Conservation (phyloP, 2,329 filamentous ascomycete genomes). For the Ophiostoma piceae region DNA sequence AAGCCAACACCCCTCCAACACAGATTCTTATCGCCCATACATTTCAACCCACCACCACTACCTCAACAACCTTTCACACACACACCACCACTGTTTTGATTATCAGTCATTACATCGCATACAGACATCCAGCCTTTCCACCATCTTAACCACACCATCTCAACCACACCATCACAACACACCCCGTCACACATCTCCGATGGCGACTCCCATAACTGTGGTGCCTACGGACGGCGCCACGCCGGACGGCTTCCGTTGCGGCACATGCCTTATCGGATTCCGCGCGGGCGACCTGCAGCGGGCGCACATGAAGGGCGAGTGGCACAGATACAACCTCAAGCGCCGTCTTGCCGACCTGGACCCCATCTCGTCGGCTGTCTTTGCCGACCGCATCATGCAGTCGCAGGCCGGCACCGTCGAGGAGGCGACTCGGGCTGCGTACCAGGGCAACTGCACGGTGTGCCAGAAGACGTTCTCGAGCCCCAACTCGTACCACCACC, state of each 20-base stretch:
- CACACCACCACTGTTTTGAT: neutral
- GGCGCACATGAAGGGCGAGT: slow-evolving; percentile 95
- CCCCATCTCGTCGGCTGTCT: slow-evolving; percentile 84
- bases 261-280: slow-evolving; percentile 95
- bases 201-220: slow-evolving; percentile 37
- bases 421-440: slow-evolving; percentile 81
- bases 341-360: slow-evolving; percentile 85
- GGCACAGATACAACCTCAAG: slow-evolving; percentile 98
- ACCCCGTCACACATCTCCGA: neutral
- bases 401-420: slow-evolving; percentile 80
- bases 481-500: slow-evolving; percentile 92
- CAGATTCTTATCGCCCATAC: neutral
- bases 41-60: neutral
- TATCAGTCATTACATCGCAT: neutral
- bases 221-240: slow-evolving; percentile 44
- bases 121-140: no score
- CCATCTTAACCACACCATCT: no score
- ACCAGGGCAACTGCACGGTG: slow-evolving; percentile 72
- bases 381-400: slow-evolving; percentile 91
- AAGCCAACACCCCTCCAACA: neutral
- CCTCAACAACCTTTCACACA: neutral
- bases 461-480: slow-evolving; percentile 95
- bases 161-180: neutral
- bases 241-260: slow-evolving; percentile 85
- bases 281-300: slow-evolving; percentile 89